Conservation (phyloP, 2,329 filamentous ascomycete species). For the Zasmidium citrigriseum region DNA sequence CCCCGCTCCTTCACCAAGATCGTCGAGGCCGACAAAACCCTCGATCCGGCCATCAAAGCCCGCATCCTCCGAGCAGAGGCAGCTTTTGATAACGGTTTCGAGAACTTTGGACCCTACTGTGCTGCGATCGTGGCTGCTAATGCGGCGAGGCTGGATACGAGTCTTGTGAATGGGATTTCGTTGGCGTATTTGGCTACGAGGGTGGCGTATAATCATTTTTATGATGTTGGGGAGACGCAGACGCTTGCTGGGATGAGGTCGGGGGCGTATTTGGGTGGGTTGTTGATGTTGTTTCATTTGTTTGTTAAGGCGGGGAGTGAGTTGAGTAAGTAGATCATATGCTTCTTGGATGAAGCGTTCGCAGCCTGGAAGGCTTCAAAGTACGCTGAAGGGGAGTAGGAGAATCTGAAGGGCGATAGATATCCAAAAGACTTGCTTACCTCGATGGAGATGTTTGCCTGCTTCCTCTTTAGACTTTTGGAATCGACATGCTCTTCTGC, state of each 20-base stretch:
- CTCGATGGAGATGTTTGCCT: too few species aligned
- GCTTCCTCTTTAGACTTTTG: too few species aligned
- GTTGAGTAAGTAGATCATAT: slow-evolving; percentile 11
- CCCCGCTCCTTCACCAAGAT: slow-evolving; percentile 33
- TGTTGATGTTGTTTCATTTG: slow-evolving; percentile 26
- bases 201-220: slow-evolving; percentile 33
- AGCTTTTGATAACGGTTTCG: slow-evolving; percentile 41
- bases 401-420: too few species aligned
- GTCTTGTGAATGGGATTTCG: slow-evolving; percentile 30
- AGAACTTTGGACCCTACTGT: slow-evolving; percentile 44
- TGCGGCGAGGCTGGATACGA: slow-evolving; percentile 33
- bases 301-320: slow-evolving; percentile 31
- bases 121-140: slow-evolving; percentile 42
- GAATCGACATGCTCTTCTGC: too few species aligned
- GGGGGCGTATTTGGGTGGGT: slow-evolving; percentile 24
- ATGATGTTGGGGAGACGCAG: slow-evolving; percentile 28
- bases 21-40: slow-evolving; percentile 31
- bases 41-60: slow-evolving; percentile 37
- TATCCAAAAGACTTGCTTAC: too few species aligned
- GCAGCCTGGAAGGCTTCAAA: neutral
- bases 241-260: slow-evolving; percentile 21
- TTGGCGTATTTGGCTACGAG: slow-evolving; percentile 30
- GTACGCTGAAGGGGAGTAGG: too few species aligned
- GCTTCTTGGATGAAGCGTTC: neutral
- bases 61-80: slow-evolving; percentile 39